Conservation (phyloP, 129 eudicot genomes). For the Centaurea solstitialis region DNA sequence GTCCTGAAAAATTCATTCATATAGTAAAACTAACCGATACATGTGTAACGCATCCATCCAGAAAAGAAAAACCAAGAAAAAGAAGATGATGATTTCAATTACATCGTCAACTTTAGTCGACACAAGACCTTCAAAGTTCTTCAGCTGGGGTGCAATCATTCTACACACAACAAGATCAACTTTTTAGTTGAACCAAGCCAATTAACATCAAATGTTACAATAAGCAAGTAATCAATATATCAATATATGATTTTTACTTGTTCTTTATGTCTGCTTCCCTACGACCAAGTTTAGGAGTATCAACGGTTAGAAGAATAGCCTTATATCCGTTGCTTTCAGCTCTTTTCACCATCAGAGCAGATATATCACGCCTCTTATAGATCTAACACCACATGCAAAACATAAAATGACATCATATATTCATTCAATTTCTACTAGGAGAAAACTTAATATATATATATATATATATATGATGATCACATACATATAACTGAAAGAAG, state of each 20-base stretch:
- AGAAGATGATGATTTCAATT: slow-evolving; percentile 38
- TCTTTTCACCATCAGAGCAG: slow-evolving; percentile 76
- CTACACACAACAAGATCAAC: slow-evolving; percentile 33
- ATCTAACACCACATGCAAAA: slow-evolving; percentile 41
- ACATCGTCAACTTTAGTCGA: slow-evolving; percentile 59
- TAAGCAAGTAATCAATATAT: background rate
- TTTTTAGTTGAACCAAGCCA: background rate
- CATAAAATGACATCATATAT: background rate
- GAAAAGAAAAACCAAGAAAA: background rate
- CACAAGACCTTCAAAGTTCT: slow-evolving; percentile 82
- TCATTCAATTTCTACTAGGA: background rate
- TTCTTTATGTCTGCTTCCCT: slow-evolving; percentile 91
- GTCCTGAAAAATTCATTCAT: slow-evolving; percentile 44
- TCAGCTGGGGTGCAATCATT: slow-evolving; percentile 80
- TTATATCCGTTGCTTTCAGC: slow-evolving; percentile 86
- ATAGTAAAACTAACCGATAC: background rate
- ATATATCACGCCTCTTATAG: slow-evolving; percentile 54
- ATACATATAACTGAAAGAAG: slow-evolving; percentile 82
- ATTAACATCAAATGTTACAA: background rate
- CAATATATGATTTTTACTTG: slow-evolving; percentile 57
- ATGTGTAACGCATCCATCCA: background rate
- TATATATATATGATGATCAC: slow-evolving; percentile 2
- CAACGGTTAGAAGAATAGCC: slow-evolving; percentile 85
- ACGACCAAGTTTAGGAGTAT: slow-evolving; percentile 86
- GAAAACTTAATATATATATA: background rate